Base-by-base conservation (phyloP, 129 eudicot species). In the Sambucus nigra region DNA sequence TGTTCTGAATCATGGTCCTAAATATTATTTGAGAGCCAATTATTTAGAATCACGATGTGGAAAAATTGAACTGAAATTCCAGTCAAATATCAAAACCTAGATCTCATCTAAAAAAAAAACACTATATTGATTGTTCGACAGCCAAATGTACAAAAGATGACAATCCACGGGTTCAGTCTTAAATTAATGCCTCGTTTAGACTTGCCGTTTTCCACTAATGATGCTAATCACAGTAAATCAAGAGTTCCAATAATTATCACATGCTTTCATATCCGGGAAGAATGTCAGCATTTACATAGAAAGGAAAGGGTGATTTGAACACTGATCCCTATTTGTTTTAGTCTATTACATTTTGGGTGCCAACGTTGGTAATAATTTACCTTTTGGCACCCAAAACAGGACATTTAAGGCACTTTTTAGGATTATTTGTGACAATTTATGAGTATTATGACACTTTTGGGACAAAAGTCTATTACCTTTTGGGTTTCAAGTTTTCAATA, bases 1-100 rank as follows among this genome's bases (percentile, higher is more conserved):
- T 91, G 80, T 79, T 86, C 69, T 82, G 89, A 57, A 91, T 91
- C 98, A 85, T 86, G 45, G 88, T 69, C 76, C 95, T 89, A 49
- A 7, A 73, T 41, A 17, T 7, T 21, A 67, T 23, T 27, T 60
- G 23, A 33, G 16, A 58, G 7, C 29, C 4, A 27, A 58, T 21
- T 59, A 33, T 11, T 51, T 39, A 23, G 15, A 27, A 16, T 58
- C 58, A 26, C 59, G 40, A 21, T 26, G 31, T 12, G 47, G 19
- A 5, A 15, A 20, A 22, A 44, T 5, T 12, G 28, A 46, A 47
- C 13, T 19, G 25, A 14, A 14, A 25, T 1, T 35, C 44, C 42
- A 45, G n/a, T 35, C 20, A 55, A 48, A 25, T 16, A 15, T n/a
- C n/a, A 45, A 13, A 20, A 46, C 18, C 47, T 12, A 27, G 10